These are phyloP conservation scores for Blumeria graminis DNA, from an alignment of 2,329 filamentous ascomycete species.

Conservation along the genomic window DNA sequence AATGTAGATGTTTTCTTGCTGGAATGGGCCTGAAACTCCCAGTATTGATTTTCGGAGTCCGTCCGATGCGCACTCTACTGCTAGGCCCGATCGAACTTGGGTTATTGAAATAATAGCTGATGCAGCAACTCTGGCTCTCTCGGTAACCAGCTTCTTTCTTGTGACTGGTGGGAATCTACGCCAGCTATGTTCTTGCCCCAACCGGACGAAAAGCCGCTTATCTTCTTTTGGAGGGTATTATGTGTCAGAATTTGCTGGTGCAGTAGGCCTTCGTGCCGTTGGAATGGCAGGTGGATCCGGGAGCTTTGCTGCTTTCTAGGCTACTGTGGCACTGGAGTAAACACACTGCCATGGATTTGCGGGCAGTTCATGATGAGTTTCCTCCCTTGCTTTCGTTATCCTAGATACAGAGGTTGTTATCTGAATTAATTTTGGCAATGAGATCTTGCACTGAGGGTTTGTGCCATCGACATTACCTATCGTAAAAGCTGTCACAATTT, in stretches of 20 bases:
- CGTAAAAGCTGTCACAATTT: too few species aligned
- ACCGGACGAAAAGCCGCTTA: neutral
- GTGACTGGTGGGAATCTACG: neutral
- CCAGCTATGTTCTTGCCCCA: neutral
- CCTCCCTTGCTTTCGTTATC: neutral
- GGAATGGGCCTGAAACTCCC: neutral
- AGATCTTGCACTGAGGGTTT: too few species aligned
- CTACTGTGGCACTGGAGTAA: neutral
- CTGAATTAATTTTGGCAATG: too few species aligned
- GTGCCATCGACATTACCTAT: neutral
- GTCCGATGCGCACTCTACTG: neutral
- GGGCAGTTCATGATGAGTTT: too few species aligned
- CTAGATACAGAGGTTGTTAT: neutral
- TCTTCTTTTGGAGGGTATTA: neutral
- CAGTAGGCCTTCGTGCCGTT: neutral
- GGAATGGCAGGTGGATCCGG: neutral
- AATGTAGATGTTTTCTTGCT: neutral
- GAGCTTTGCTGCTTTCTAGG: neutral
- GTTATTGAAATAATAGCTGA: too few species aligned
- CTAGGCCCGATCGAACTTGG: neutral
- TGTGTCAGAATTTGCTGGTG: neutral
- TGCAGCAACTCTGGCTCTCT: neutral
- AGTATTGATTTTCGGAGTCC: neutral
- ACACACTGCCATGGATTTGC: too few species aligned
- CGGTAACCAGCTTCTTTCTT: neutral